Evolutionary conservation across 2,329 filamentous ascomycete species (phyloP), one percentile per base, ranked within the genome.

Genomic region (Botrytis pseudocinerea): DNA sequence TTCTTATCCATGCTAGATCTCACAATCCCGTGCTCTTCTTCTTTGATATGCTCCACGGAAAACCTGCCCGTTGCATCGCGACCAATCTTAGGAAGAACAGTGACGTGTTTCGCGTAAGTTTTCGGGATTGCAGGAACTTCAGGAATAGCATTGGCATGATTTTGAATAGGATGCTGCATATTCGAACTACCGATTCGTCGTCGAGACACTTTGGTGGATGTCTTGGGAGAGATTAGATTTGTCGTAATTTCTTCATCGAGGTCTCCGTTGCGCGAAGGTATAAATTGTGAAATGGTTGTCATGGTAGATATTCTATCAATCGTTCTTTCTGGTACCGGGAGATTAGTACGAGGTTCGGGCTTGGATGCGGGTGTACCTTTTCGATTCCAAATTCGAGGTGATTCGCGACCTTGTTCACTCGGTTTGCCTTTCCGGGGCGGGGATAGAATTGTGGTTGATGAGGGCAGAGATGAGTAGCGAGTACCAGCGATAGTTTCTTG

Each of bases 271-370:
- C 28, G 57, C 22, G 57, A 40, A 28, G 42, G 69, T 20, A 54
- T 71, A 3, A 71, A 71, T 32, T 40, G 59, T 1, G 69, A 71
- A 12, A 65, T 22, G 0, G 69, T 71, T 10, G 69, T 71, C 35
- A 64, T 28, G 20, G 16, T 64, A 42, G 69, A 71, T 2, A 61
- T 32, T 46, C 69, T 38, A 4, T 42, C 57, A 28, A 16, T 63
- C 1, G 2, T 38, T 42, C 9, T 51, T 14, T 32, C 38, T 20
- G n/a, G 32, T 35, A 40, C 46, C 14, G 22, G 38, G 10, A 18
- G n/a, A 28, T 42, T 32, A n/a, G n/a, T 25, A 22, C n/a, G 38
- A 12, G 18, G 1, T 44, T 42, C 48, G n/a, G 48, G 48, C 2
- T 59, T 69, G 22, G 69, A 22, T 16, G 16, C 9, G 4, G 57